Percentiles rank a stretch among this genome's conserved stretches.
Evolutionary conservation across 192 early-diverging fungal species (phyloP).

Genomic region (Podila epicladia): DNA sequence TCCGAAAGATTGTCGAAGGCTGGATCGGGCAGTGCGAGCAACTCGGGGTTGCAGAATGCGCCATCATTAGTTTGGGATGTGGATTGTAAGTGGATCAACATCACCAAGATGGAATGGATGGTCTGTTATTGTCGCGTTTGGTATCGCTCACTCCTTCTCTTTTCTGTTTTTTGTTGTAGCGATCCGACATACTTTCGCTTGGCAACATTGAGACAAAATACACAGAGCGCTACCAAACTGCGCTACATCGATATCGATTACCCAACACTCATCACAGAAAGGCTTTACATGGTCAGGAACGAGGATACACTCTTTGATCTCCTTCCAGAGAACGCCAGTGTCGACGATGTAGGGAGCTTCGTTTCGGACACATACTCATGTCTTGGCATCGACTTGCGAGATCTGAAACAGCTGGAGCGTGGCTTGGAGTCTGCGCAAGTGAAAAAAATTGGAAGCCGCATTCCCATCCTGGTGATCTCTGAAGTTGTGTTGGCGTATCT

Average conservation of each 20-base stretch:
- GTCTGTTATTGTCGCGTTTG: background rate
- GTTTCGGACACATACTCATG: slow-evolving; percentile 42
- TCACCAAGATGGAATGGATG: too few species aligned
- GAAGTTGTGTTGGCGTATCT: slow-evolving; percentile 46
- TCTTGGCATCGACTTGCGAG: slow-evolving; percentile 35
- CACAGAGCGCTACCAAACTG: slow-evolving; percentile 20
- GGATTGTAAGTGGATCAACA: slow-evolving; percentile 29
- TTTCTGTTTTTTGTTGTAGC: slow-evolving; percentile 2
- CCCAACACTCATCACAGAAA: slow-evolving; percentile 28
- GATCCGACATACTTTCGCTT: slow-evolving; percentile 41
- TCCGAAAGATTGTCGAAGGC: slow-evolving; percentile 29
- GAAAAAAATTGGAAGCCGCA: background rate
- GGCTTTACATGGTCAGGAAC: slow-evolving; percentile 44
- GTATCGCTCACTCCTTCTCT: background rate
- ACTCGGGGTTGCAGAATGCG: slow-evolving; percentile 20
- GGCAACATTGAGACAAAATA: slow-evolving; percentile 14
- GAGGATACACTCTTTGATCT: slow-evolving; percentile 18
- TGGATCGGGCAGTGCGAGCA: slow-evolving; percentile 40
- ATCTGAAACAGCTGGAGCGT: slow-evolving; percentile 11
- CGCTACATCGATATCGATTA: slow-evolving; percentile 47
- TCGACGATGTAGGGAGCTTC: slow-evolving; percentile 30
- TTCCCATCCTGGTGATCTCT: slow-evolving; percentile 37
- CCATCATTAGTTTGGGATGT: slow-evolving; percentile 35
- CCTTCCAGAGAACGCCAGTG: slow-evolving; percentile 26
- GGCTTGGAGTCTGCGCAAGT: slow-evolving; percentile 17